phyloP scores from a whole-genome alignment of 2,329 filamentous ascomycete genomes.

The Colletotrichum godetiae region DNA sequence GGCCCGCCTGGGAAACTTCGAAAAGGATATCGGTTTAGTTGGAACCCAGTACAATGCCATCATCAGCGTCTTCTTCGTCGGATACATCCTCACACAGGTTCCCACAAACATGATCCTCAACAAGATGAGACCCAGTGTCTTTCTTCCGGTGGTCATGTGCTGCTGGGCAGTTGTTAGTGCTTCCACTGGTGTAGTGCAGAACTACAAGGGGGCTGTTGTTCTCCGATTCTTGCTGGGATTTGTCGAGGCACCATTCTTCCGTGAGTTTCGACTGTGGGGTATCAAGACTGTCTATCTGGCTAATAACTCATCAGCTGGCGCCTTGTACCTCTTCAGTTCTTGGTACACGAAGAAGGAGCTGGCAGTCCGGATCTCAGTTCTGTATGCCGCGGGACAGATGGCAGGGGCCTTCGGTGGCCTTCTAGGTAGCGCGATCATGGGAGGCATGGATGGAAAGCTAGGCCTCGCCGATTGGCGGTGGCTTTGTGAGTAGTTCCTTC shows the following conservation, averaged over 20 bases:
- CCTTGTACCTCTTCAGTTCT: not conserved
- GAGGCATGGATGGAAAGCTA: conserved; percentile 42
- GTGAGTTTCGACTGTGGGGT: not conserved
- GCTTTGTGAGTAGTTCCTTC: conserved; percentile 62
- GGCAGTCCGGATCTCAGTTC: conserved; percentile 40
- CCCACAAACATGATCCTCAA: conserved; percentile 28
- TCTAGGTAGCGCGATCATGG: conserved; percentile 40
- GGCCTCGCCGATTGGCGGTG: conserved; percentile 74
- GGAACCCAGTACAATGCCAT: conserved; percentile 18
- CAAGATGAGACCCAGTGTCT: conserved; percentile 20
- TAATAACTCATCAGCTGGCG: not conserved
- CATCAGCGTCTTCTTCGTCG: conserved; percentile 23
- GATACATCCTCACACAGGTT: conserved; percentile 17
- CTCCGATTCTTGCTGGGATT: not conserved
- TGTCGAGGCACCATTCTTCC: not conserved
- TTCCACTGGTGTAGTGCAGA: not conserved
- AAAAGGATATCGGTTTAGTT: conserved; percentile 11
- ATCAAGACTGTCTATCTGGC: not conserved
- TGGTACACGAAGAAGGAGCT: not conserved
- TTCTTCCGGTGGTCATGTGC: conserved; percentile 16
- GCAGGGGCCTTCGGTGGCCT: conserved; percentile 43
- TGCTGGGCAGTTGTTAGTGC: conserved; percentile 12
- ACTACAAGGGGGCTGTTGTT: not conserved
- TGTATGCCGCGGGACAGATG: conserved; percentile 46
- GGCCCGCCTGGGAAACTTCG: conserved; percentile 8